Conservation (phyloP, 495 filamentous ascomycete species). For the Chaetomium fimeti region DNA sequence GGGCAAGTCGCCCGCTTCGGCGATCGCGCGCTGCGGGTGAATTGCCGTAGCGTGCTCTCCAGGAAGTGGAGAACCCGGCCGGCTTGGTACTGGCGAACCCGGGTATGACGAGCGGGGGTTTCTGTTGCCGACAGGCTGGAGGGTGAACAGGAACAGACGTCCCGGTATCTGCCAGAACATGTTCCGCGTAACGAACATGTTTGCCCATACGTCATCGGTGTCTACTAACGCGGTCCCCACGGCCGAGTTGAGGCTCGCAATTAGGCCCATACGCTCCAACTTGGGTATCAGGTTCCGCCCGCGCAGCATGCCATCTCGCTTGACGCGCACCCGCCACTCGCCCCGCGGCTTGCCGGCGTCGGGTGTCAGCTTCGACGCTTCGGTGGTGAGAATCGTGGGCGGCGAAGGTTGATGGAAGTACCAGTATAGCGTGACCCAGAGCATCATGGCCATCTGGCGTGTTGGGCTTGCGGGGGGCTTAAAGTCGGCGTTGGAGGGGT, state of each 20-base stretch:
- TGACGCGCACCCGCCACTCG: conserved; percentile 85
- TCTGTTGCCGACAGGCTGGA: conserved; percentile 56
- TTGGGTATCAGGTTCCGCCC: conserved; percentile 80
- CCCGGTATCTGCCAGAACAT: conserved; percentile 93
- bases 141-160: conserved; percentile 80
- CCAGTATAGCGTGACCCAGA: conserved; percentile 94
- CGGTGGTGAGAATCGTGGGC: conserved; percentile 53
- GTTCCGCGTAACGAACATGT: conserved; percentile 77
- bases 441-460: conserved; percentile 88
- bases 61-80: conserved; percentile 60
- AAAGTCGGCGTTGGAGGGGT: conserved; percentile 73
- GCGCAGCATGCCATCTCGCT: conserved; percentile 80
- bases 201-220: conserved; percentile 63
- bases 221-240: conserved; percentile 67
- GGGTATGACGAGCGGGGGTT: conserved; percentile 51
- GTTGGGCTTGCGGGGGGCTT: conserved; percentile 76
- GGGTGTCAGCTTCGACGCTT: conserved; percentile 64
- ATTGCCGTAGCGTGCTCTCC: conserved; percentile 33
- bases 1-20: conserved; percentile 34
- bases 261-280: conserved; percentile 87
- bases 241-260: conserved; percentile 70
- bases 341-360: conserved; percentile 68
- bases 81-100: conserved; percentile 50
- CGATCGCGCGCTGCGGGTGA: conserved; percentile 21
- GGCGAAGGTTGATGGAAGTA: conserved; percentile 85